These are phyloP conservation scores for Cutaneotrichosporon sp. DNA, from an alignment of 1,284 basidiomycete species.

Conservation along the genomic window DNA sequence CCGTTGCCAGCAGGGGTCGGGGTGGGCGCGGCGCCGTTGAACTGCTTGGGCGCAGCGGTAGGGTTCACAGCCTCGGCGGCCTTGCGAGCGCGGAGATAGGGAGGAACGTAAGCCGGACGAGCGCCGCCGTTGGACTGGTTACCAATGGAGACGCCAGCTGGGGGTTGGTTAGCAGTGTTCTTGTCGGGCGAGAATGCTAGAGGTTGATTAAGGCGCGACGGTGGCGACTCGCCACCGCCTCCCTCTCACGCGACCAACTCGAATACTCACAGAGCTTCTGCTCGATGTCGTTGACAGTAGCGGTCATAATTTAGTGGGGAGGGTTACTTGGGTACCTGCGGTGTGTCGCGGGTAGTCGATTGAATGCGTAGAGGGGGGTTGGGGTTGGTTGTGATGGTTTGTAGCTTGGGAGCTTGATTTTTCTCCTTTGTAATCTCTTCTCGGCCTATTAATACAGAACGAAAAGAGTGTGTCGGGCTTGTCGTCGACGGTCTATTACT, in stretches of 20 bases:
- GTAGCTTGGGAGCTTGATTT: neutral
- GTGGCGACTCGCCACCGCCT: conserved; percentile 11
- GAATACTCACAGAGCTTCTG: conserved; percentile 68
- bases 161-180: conserved; percentile 4
- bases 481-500: conserved; percentile 8
- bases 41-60: conserved; percentile 17
- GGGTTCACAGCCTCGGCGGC: conserved; percentile 22
- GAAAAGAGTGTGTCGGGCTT: conserved; percentile 26
- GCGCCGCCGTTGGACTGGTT: conserved; percentile 52
- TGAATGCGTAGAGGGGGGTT: neutral
- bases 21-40: conserved; percentile 29
- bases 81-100: conserved; percentile 69
- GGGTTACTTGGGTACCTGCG: conserved; percentile 19
- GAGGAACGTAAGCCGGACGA: conserved; percentile 87
- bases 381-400: conserved; percentile 6
- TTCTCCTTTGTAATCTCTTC: conserved; percentile 16
- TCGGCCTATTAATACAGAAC: conserved; percentile 30
- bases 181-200: neutral
- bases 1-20: conserved; percentile 33
- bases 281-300: conserved; percentile 60
- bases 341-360: conserved; percentile 14
- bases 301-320: conserved; percentile 42
- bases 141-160: conserved; percentile 34
- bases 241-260: conserved; percentile 24
- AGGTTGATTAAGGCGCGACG: neutral